Conservation (phyloP, 805 yeast genomes). For the Cyberlindnera bimundalis region DNA sequence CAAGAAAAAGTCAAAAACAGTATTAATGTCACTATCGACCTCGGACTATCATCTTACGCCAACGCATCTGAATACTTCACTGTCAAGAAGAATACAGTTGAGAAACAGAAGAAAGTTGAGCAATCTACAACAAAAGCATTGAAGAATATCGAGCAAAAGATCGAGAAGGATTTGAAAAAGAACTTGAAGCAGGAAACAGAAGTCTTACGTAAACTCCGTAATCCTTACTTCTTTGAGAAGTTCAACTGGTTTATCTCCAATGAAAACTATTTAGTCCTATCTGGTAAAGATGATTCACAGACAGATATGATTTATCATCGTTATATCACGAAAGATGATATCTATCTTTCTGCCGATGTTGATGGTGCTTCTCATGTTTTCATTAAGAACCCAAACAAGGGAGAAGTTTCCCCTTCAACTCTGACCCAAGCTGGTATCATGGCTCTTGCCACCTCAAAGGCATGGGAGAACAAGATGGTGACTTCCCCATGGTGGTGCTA, state of each 20-base stretch:
- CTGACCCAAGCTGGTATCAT: slow-evolving; percentile 86
- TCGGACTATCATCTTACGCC: slow-evolving; percentile 76
- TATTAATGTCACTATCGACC: slow-evolving; percentile 61
- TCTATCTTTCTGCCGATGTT: slow-evolving; percentile 68
- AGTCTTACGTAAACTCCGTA: slow-evolving; percentile 54
- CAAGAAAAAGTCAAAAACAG: slow-evolving; percentile 20
- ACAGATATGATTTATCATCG: slow-evolving; percentile 76
- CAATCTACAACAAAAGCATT: slow-evolving; percentile 74
- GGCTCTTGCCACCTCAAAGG: slow-evolving; percentile 75
- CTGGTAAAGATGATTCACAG: slow-evolving; percentile 81
- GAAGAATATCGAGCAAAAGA: slow-evolving; percentile 76
- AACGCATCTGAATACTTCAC: slow-evolving; percentile 83
- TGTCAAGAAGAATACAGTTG: slow-evolving; percentile 67
- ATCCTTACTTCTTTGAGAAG: slow-evolving; percentile 89
- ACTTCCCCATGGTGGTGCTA: slow-evolving; percentile 85
- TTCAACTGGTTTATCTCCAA: slow-evolving; percentile 91
- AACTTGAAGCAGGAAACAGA: slow-evolving; percentile 56
- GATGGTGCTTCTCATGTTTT: slow-evolving; percentile 75
- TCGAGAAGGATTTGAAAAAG: slow-evolving; percentile 65
- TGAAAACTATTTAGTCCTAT: slow-evolving; percentile 82
- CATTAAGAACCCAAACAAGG: slow-evolving; percentile 72
- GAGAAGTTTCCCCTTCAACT: slow-evolving; percentile 81
- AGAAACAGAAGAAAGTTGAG: slow-evolving; percentile 77
- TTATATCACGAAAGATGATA: slow-evolving; percentile 70
- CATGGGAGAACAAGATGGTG: slow-evolving; percentile 85